These are phyloP conservation scores for Colletotrichum sp. DNA, from an alignment of 2,329 filamentous ascomycete species.

Conservation along the genomic window DNA sequence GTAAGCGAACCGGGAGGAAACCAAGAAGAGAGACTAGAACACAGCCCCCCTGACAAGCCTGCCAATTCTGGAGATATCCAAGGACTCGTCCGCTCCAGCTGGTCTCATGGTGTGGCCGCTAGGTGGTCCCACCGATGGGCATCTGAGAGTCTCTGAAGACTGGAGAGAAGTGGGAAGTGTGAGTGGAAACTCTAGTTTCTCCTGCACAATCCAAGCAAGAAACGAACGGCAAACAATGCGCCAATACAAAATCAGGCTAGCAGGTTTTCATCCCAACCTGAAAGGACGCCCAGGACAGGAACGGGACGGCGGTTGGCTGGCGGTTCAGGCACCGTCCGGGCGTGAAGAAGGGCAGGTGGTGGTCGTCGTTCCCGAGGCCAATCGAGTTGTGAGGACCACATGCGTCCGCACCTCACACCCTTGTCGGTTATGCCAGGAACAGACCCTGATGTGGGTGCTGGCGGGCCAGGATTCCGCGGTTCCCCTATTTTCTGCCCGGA, in stretches of 20 bases:
- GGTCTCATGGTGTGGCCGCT: not conserved
- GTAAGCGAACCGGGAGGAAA: not conserved
- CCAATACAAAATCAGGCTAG: not conserved
- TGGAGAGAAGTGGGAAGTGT: not conserved
- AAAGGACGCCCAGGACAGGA: not conserved
- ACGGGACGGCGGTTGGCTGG: conserved; percentile 18
- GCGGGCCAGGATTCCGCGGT: not conserved
- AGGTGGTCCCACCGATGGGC: not conserved
- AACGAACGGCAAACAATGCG: not conserved
- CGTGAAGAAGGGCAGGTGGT: not conserved
- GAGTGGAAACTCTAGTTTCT: not conserved
- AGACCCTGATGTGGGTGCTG: not conserved
- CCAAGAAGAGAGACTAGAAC: conserved; percentile 7
- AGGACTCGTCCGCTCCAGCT: not conserved
- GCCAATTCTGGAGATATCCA: not conserved
- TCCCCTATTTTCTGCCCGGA: not conserved
- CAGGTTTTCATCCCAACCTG: not conserved
- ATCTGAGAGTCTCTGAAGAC: not conserved
- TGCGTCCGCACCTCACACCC: not conserved
- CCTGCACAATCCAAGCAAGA: not conserved
- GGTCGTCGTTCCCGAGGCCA: conserved; percentile 2
- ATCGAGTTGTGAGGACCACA: not conserved
- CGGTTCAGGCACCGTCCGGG: not conserved
- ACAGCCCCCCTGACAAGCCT: conserved; percentile 4
- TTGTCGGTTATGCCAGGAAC: conserved; percentile 2